Conservation (phyloP, 2,329 filamentous ascomycete species). For the Phoma sp. region DNA sequence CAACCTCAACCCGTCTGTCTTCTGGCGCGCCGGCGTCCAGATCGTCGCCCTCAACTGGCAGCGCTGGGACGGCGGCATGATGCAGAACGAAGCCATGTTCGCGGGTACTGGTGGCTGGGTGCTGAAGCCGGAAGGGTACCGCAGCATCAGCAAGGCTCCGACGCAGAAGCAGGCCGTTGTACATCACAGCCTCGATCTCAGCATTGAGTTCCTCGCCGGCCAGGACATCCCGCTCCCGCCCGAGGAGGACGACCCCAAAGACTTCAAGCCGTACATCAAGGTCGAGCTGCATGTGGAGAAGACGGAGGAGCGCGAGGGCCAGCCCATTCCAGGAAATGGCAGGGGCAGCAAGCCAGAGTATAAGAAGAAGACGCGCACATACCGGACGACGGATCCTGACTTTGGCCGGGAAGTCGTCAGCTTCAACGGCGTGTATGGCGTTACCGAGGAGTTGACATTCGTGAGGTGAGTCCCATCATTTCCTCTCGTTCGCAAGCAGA, state of each 20-base stretch:
- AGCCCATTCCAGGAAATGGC: conserved; percentile 55
- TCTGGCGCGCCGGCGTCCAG: conserved; percentile 89
- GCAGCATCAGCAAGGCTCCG: conserved; percentile 48
- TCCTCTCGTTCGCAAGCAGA: not conserved
- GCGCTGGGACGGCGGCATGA: conserved; percentile 88
- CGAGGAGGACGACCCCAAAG: conserved; percentile 60
- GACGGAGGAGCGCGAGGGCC: conserved; percentile 56
- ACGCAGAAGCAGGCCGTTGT: conserved; percentile 57
- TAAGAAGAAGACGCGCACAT: conserved; percentile 56
- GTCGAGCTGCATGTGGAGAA: conserved; percentile 83
- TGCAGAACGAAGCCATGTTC: conserved; percentile 96
- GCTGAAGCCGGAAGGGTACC: conserved; percentile 80
- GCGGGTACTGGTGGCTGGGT: conserved; percentile 82
- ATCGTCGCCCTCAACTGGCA: conserved; percentile 96
- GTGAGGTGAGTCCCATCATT: conserved; percentile 52
- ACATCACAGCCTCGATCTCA: conserved; percentile 68
- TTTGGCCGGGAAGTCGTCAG: conserved; percentile 54
- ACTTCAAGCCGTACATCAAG: conserved; percentile 78
- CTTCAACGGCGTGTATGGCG: conserved; percentile 53
- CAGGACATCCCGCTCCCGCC: conserved; percentile 75
- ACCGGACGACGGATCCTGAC: conserved; percentile 54
- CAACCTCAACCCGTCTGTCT: conserved; percentile 83
- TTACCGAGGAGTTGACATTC: conserved; percentile 58
- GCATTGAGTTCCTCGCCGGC: conserved; percentile 76
- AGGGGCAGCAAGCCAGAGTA: conserved; percentile 62